Evolutionary conservation across 495 filamentous ascomycete species (phyloP).

Genomic region (Glutinoglossum americanum): DNA sequence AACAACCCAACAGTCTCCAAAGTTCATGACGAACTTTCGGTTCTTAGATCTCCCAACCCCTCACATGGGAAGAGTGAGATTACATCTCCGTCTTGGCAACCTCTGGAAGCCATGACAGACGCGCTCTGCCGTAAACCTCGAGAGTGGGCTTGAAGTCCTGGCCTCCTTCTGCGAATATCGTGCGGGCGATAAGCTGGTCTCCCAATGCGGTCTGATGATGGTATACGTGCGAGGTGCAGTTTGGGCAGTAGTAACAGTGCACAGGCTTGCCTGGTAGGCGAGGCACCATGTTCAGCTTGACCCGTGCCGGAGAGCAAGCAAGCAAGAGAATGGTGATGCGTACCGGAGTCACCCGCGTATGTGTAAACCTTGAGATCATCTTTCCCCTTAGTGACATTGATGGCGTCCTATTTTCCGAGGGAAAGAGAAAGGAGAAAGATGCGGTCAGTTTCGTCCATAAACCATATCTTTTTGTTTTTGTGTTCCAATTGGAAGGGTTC

Average conservation of each 20-base stretch:
- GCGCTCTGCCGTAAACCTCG: conserved; percentile 15
- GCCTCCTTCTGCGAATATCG: conserved; percentile 17
- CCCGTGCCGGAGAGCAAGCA: neutral
- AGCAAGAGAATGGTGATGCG: neutral
- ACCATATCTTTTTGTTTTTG: too few species aligned
- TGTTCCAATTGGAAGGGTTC: neutral
- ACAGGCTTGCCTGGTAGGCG: conserved; percentile 22
- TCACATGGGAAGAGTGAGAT: neutral
- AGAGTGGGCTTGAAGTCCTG: conserved; percentile 10
- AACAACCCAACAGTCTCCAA: too few species aligned
- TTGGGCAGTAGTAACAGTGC: conserved; percentile 31
- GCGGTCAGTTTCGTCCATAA: neutral
- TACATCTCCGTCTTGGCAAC: conserved; percentile 11
- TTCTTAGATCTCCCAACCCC: neutral
- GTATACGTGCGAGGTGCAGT: conserved; percentile 28
- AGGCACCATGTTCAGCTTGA: neutral
- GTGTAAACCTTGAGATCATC: conserved; percentile 21
- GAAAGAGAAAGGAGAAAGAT: neutral
- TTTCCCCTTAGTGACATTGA: conserved; percentile 27
- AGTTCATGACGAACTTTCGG: too few species aligned
- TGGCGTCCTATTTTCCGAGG: conserved; percentile 7
- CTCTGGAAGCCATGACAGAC: conserved; percentile 14
- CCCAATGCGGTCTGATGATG: conserved; percentile 29
- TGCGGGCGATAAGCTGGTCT: conserved; percentile 27
- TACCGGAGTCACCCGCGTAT: conserved; percentile 29